Base-by-base conservation (phyloP, 345 rosid genomes). In the Eucalyptus pauciflora region DNA sequence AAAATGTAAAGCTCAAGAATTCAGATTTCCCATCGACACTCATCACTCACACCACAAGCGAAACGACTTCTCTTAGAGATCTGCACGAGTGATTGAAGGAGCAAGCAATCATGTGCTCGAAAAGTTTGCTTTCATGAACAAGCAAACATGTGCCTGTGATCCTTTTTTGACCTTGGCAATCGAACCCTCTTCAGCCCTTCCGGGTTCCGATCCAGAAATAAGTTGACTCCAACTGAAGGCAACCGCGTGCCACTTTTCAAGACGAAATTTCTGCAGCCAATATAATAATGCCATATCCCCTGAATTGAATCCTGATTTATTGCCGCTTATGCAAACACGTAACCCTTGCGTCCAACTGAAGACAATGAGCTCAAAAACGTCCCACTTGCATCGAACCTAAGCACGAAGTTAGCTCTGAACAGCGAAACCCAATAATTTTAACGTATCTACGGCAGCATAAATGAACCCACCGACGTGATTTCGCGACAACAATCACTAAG, bases 321-420 rank as follows among this genome's bases (percentile, higher is more conserved):
- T 20, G 87, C 87, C 86, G 24, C 88, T 5, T 49, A 89, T 20
- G 18, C 58, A 86, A 90, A 90, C 86, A 90, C 92, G 86, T 76
- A 90, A 56, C 50, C 85, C 69, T 92, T 88, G 41, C 94, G 91
- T 93, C 89, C 86, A 88, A 89, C 91, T 49, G 80, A 93, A 92
- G 94, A 89, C 7, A 89, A 43, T 45, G 16, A 85, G 83, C 88
- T 76, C 71, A 88, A 79, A 85, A 58, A 86, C 64, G 62, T 87
- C 91, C 90, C 90, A 17, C 85, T 71, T 79, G 88, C 86, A 87
- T 67, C 33, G 89, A 88, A 86, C 89, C 90, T 45, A 27, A 25
- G 54, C 88, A 86, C 69, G 48, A 88, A 92, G 91, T 71, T 88
- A 90, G 89, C 90, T 89, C 31, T 6, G n/a, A 86, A 69, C 45